Percentiles rank a stretch among this genome's conserved stretches.
phyloP scores from a whole-genome alignment of 2,329 filamentous ascomycete species.

The Pseudogymnoascus sp. region DNA sequence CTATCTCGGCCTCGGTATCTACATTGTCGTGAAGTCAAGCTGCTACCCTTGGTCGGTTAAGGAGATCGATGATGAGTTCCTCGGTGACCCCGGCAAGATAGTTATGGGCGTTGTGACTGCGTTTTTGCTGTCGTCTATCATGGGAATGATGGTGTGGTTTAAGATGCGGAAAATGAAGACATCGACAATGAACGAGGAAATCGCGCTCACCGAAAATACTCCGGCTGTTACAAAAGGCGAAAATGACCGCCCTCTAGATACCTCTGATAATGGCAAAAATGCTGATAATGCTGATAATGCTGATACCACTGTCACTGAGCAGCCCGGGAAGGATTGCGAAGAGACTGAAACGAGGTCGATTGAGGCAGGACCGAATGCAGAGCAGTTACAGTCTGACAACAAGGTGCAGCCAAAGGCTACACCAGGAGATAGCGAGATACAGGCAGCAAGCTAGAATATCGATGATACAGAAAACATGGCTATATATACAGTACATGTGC shows the following conservation, averaged over 20 bases:
- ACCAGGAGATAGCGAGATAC: neutral
- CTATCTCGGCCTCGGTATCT: slow-evolving; percentile 29
- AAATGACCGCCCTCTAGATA: neutral
- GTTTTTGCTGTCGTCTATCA: neutral
- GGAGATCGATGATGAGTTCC: slow-evolving; percentile 25
- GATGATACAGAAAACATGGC: neutral
- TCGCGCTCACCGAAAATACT: neutral
- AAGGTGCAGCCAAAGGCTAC: neutral
- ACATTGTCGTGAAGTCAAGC: slow-evolving; percentile 28
- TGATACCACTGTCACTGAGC: neutral
- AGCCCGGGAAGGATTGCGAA: neutral
- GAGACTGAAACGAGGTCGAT: neutral
- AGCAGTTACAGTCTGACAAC: neutral
- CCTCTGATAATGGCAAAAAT: neutral
- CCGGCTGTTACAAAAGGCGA: neutral
- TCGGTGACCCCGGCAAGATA: slow-evolving; percentile 9
- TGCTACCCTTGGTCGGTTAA: slow-evolving; percentile 31
- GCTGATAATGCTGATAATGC: neutral
- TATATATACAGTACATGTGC: too few relatives aligned
- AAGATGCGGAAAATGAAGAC: neutral
- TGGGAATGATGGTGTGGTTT: neutral
- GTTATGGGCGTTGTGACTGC: neutral
- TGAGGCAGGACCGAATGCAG: neutral
- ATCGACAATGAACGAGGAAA: neutral
- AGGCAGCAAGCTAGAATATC: neutral